Percentiles rank a stretch among this genome's conserved stretches.
Evolutionary conservation across 2,329 filamentous ascomycete species (phyloP).

Genomic region (Xylariales sp.): DNA sequence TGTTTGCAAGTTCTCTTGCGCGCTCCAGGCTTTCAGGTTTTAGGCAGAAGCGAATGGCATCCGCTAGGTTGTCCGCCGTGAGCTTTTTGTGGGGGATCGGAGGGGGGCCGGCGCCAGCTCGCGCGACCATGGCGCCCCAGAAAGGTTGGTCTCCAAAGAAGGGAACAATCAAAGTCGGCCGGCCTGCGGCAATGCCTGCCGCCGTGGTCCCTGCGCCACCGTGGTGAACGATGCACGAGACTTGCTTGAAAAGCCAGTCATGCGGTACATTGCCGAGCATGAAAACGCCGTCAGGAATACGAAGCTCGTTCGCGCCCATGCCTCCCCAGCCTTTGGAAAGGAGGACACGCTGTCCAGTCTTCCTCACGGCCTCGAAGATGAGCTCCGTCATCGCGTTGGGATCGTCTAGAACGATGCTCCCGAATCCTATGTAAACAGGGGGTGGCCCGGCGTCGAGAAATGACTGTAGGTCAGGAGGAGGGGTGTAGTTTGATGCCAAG

Average conservation of each 20-base stretch:
- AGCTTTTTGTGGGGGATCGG: conserved; percentile 67
- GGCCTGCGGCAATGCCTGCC: conserved; percentile 75
- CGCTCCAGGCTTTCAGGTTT: conserved; percentile 54
- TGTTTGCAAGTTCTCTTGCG: conserved; percentile 53
- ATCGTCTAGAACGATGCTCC: conserved; percentile 50
- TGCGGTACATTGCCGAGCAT: conserved; percentile 85
- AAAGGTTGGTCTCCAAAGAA: conserved; percentile 87
- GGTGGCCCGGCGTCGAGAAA: conserved; percentile 42
- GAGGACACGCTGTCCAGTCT: conserved; percentile 61
- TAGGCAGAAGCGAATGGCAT: conserved; percentile 57
- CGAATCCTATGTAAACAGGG: conserved; percentile 53
- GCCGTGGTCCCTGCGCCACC: conserved; percentile 86
- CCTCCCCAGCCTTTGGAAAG: conserved; percentile 89
- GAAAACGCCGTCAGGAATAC: conserved; percentile 70
- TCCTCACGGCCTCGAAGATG: conserved; percentile 41
- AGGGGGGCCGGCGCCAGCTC: conserved; percentile 66
- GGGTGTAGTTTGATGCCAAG: conserved; percentile 26
- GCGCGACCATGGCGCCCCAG: conserved; percentile 73
- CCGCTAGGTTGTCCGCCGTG: conserved; percentile 61
- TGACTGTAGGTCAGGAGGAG: conserved; percentile 25
- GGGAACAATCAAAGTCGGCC: conserved; percentile 77
- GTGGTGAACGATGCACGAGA: conserved; percentile 80
- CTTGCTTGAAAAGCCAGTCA: conserved; percentile 82
- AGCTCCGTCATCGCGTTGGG: conserved; percentile 36
- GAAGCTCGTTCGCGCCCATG: conserved; percentile 65